phyloP scores from a whole-genome alignment of 108 stramenopile genomes.

The Fragilariopsis cylindrus region DNA sequence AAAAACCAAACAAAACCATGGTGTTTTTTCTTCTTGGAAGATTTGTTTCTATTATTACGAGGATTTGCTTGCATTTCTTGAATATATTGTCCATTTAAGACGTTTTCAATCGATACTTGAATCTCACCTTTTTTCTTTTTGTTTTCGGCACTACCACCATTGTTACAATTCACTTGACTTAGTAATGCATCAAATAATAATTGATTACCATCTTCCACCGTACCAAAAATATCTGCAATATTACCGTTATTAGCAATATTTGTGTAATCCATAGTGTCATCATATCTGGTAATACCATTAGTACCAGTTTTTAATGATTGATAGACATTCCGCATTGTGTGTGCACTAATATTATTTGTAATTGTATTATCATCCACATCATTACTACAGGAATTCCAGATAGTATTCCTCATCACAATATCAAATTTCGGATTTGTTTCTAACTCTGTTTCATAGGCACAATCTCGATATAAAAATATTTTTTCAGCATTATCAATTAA shows the following conservation, averaged over 20 bases:
- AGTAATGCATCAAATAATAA: constrained; percentile 21
- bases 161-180: constrained; percentile 24
- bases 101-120: neutral
- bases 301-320: neutral
- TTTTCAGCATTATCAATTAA: constrained; percentile 10
- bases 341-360: no score
- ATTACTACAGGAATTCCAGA: constrained; percentile 26
- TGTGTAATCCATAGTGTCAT: neutral
- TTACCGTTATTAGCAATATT: no score
- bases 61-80: neutral
- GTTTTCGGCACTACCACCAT: neutral
- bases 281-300: neutral
- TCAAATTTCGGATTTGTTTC: constrained; percentile 8
- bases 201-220: constrained; percentile 2
- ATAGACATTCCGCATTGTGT: neutral
- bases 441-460: constrained; percentile 19
- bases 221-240: neutral
- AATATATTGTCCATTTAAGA: neutral
- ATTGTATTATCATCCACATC: no score
- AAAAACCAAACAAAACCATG: neutral
- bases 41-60: neutral
- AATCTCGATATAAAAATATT: constrained; percentile 28
- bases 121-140: neutral
- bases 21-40: neutral
- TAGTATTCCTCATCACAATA: constrained; percentile 5